A percentile compares a stretch with the other conserved stretches of the same genome.
These are phyloP conservation scores for Pythium scleroteichum DNA, from an alignment of 352 stramenopile genomes.

Conservation along the genomic window DNA sequence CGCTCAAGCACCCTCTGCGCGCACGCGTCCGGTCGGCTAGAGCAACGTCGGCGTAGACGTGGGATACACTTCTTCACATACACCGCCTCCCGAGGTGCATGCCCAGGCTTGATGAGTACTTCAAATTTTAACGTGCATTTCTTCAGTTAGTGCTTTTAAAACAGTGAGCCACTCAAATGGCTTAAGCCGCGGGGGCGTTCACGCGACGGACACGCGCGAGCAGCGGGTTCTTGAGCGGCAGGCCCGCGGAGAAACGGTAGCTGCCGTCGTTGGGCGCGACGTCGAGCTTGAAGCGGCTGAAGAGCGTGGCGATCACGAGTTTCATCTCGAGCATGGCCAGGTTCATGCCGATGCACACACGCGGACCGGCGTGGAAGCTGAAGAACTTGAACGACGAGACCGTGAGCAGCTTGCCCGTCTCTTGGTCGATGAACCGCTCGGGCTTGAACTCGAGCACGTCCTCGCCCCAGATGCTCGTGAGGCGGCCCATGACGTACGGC, in stretches of 20 bases:
- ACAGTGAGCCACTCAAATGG: no score
- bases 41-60: no score
- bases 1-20: conserved; percentile 11
- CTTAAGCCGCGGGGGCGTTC: no score
- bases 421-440: conserved; percentile 14
- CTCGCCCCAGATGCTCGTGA: conserved; percentile 30
- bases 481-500: conserved; percentile 33
- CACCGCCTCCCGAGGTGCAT: no score
- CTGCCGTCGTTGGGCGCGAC: conserved; percentile 16
- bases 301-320: conserved; percentile 32
- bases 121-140: no score
- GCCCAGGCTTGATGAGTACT: no score
- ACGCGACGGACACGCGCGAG: neutral
- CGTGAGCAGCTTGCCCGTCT: conserved; percentile 21
- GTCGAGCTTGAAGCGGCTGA: conserved; percentile 33
- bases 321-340: conserved; percentile 49
- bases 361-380: conserved; percentile 42
- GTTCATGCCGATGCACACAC: conserved; percentile 41
- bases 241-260: conserved; percentile 5
- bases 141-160: no score
- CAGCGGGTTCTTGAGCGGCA: conserved; percentile 17
- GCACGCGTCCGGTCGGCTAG: neutral
- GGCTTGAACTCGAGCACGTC: conserved; percentile 35
- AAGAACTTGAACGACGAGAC: conserved; percentile 39
- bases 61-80: no score